Evolutionary conservation across 345 rosid genomes (phyloP).

Genomic region (Erysimum cheiranthoides): DNA sequence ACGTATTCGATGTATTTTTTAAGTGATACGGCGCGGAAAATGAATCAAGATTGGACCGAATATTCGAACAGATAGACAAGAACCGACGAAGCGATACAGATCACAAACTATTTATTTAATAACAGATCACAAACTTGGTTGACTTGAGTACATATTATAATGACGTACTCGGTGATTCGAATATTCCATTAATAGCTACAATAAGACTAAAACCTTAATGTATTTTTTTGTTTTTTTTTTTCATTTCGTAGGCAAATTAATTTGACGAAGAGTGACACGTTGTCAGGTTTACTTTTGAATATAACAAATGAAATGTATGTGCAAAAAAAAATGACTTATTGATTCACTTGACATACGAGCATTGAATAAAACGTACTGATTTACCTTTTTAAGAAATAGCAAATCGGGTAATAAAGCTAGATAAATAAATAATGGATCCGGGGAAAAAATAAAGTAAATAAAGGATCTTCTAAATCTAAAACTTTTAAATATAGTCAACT

Average conservation of each 20-base stretch:
- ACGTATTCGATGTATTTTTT: neutral
- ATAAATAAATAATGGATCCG: neutral
- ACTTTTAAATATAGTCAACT: constrained; percentile 27
- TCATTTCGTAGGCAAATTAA: neutral
- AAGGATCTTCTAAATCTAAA: too few species aligned
- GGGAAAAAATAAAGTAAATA: neutral
- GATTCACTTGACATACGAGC: neutral
- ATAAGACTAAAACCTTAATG: neutral
- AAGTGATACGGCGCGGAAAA: constrained; percentile 7
- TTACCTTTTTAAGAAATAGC: too few species aligned
- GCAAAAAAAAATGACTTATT: neutral
- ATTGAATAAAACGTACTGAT: too few species aligned
- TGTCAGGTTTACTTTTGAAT: neutral
- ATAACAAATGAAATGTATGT: neutral
- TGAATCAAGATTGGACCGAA: constrained; percentile 11
- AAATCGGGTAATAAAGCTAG: neutral
- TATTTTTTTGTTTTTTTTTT: neutral
- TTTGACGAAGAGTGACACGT: neutral
- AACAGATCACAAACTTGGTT: constrained; percentile 40
- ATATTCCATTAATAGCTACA: constrained; percentile 25
- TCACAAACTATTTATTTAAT: neutral
- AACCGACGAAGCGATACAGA: constrained; percentile 21
- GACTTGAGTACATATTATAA: constrained; percentile 33
- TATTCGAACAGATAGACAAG: constrained; percentile 26
- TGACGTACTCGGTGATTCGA: constrained; percentile 37